Evolutionary conservation across 345 rosid genomes (phyloP).

Genomic region (Salix udensis): DNA sequence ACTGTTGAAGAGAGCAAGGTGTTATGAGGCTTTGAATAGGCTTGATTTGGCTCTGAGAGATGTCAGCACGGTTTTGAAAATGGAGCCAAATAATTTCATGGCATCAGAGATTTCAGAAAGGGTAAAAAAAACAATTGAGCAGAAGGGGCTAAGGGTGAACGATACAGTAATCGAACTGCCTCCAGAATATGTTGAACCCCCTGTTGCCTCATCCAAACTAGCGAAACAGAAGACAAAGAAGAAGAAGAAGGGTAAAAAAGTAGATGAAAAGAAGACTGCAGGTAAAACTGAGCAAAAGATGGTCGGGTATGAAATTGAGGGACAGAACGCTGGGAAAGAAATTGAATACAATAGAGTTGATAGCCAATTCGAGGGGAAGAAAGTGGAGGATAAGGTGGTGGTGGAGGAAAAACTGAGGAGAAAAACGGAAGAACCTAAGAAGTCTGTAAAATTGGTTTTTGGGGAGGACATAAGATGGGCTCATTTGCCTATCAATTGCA

Average conservation of each 20-base stretch:
- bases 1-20: slow-evolving; percentile 78
- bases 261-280: slow-evolving; percentile 30
- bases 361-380: slow-evolving; percentile 31
- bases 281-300: slow-evolving; percentile 32
- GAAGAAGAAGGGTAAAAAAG: slow-evolving; percentile 39
- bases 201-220: slow-evolving; percentile 30
- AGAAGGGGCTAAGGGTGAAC: slow-evolving; percentile 57
- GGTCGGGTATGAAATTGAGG: slow-evolving; percentile 8
- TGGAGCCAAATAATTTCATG: slow-evolving; percentile 70
- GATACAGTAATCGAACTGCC: slow-evolving; percentile 63
- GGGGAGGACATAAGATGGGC: slow-evolving; percentile 82
- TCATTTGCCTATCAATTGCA: slow-evolving; percentile 61
- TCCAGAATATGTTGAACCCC: slow-evolving; percentile 67
- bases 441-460: slow-evolving; percentile 60
- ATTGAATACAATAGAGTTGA: slow-evolving; percentile 37
- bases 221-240: slow-evolving; percentile 42
- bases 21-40: slow-evolving; percentile 81
- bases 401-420: slow-evolving; percentile 49
- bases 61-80: slow-evolving; percentile 51
- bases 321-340: slow-evolving; percentile 14
- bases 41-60: slow-evolving; percentile 74
- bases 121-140: slow-evolving; percentile 51
- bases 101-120: slow-evolving; percentile 70
- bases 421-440: slow-evolving; percentile 39
- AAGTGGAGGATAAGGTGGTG: slow-evolving; percentile 51